phyloP scores from a whole-genome alignment of 495 filamentous ascomycete species.

The Hypoxylon lenormandii region DNA sequence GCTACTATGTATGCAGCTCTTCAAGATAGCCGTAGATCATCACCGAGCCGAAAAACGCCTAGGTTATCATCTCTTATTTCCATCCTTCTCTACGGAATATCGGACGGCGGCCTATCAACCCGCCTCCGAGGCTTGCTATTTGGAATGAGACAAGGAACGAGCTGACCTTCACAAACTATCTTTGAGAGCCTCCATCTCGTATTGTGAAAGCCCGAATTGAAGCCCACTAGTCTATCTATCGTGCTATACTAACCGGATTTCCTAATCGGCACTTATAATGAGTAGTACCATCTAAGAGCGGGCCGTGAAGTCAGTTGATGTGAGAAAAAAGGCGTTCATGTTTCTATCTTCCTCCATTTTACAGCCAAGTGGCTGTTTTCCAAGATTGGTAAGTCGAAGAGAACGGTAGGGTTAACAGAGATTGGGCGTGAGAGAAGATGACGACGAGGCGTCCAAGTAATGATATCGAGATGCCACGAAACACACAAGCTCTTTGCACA shows the following conservation, averaged over 20 bases:
- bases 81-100: neutral
- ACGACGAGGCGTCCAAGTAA: constrained; percentile 18
- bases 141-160: neutral
- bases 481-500: constrained; percentile 19
- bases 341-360: constrained; percentile 10
- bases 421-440: constrained; percentile 17
- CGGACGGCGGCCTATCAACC: neutral
- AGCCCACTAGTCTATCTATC: constrained; percentile 1
- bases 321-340: constrained; percentile 16
- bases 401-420: constrained; percentile 14
- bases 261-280: neutral
- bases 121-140: neutral
- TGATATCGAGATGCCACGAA: constrained; percentile 29
- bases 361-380: constrained; percentile 19
- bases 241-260: neutral
- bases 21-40: constrained; percentile 9
- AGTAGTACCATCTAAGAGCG: constrained; percentile 23
- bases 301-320: constrained; percentile 36
- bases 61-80: constrained; percentile 7
- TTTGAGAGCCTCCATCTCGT: neutral
- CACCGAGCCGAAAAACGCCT: constrained; percentile 33
- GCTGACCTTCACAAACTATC: neutral
- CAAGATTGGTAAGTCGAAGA: constrained; percentile 26
- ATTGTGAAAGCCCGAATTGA: neutral
- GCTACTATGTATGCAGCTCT: constrained; percentile 9